A percentile compares a stretch with the other conserved stretches of the same genome.
phyloP scores from a whole-genome alignment of 1,139 yeast species.

The Blastobotrys persicus region DNA sequence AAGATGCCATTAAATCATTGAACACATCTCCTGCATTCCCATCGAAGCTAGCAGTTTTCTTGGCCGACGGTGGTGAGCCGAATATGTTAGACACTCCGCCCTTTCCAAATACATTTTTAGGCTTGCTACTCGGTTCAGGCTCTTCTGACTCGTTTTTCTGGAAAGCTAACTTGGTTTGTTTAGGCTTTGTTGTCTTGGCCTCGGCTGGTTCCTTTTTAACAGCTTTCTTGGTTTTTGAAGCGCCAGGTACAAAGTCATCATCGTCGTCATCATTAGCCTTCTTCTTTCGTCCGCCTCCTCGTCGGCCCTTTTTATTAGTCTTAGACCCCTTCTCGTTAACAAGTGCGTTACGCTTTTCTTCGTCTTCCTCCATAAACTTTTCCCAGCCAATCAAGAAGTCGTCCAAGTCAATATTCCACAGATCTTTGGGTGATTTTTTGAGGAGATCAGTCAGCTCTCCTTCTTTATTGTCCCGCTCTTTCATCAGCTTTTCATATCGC shows the following conservation, averaged over 20 bases:
- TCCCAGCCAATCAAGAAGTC: constrained; percentile 67
- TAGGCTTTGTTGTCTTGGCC: constrained; percentile 11
- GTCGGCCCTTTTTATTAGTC: constrained; percentile 26
- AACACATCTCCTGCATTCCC: constrained; percentile 33
- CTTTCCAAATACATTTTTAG: constrained; percentile 13
- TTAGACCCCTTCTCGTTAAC: constrained; percentile 25
- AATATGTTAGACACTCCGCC: constrained; percentile 24
- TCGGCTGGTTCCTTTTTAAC: constrained; percentile 13
- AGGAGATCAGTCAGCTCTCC: constrained; percentile 66
- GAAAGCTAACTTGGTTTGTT: constrained; percentile 14
- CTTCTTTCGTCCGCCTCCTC: constrained; percentile 12
- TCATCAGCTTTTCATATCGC: constrained; percentile 73
- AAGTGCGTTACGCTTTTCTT: constrained; percentile 38
- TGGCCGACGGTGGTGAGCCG: constrained; percentile 30
- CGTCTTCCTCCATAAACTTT: constrained; percentile 56
- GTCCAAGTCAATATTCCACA: constrained; percentile 84
- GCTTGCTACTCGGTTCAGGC: constrained; percentile 4
- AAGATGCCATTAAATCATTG: constrained; percentile 24
- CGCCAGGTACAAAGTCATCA: constrained; percentile 22
- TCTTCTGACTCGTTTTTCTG: constrained; percentile 1
- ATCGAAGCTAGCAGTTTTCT: constrained; percentile 28
- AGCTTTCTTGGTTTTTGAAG: constrained; percentile 20
- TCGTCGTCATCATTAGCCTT: constrained; percentile 19
- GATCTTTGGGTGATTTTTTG: constrained; percentile 73
- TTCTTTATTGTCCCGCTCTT: constrained; percentile 71